These are phyloP conservation scores for Picochlorum sp. DNA, from an alignment of 139 green algal genomes.

Conservation along the genomic window DNA sequence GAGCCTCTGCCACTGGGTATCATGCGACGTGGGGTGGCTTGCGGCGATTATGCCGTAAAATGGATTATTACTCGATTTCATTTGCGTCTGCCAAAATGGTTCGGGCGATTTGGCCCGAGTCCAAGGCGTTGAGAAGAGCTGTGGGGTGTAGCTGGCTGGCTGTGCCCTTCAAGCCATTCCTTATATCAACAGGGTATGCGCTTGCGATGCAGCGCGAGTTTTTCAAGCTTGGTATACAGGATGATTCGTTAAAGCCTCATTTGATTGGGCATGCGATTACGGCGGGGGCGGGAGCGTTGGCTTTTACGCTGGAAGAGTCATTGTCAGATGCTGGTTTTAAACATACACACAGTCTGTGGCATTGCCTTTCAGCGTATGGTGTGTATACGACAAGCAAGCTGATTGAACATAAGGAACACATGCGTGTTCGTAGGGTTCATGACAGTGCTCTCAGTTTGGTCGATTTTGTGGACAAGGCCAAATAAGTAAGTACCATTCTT, in stretches of 20 bases:
- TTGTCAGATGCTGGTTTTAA: not conserved
- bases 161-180: conserved; percentile 60
- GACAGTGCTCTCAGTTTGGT: conserved; percentile 3
- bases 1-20: conserved; percentile 35
- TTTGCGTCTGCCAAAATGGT: conserved; percentile 30
- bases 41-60: conserved; percentile 38
- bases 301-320: conserved; percentile 46
- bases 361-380: conserved; percentile 33
- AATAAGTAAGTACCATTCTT: not conserved
- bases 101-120: conserved; percentile 34
- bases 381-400: conserved; percentile 36
- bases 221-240: conserved; percentile 1
- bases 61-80: conserved; percentile 60
- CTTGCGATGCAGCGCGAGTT: conserved; percentile 42
- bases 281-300: conserved; percentile 26
- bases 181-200: conserved; percentile 21
- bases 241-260: conserved; percentile 25
- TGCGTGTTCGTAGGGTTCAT: not conserved
- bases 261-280: conserved; percentile 43
- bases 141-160: conserved; percentile 32
- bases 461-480: not conserved
- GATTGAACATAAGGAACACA: conserved; percentile 43
- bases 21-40: conserved; percentile 40
- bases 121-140: not conserved
- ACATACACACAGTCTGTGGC: conserved; percentile 43